Percentiles rank a stretch among this genome's conserved stretches.
phyloP scores from a whole-genome alignment of 1,284 basidiomycete species.

The Ceratobasidium sp. region DNA sequence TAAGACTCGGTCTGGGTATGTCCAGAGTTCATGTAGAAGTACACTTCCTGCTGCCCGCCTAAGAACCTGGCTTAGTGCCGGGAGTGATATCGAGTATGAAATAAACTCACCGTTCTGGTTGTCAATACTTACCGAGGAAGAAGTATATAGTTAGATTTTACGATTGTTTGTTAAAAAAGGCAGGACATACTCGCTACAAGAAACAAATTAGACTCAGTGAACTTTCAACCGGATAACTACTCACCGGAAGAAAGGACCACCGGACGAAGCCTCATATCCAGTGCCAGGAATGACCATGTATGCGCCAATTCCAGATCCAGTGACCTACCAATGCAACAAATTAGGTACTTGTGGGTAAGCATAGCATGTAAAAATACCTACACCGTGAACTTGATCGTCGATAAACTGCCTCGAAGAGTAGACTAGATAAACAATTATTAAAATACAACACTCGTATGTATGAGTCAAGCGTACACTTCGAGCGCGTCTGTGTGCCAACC shows the following conservation, averaged over 20 bases:
- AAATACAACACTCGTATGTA: too few relatives aligned
- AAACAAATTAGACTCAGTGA: slow-evolving; percentile 17
- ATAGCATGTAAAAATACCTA: neutral
- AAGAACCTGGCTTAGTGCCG: neutral
- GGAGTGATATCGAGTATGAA: neutral
- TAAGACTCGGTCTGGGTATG: slow-evolving; percentile 48
- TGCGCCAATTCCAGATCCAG: slow-evolving; percentile 41
- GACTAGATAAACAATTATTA: neutral
- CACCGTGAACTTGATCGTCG: slow-evolving; percentile 47
- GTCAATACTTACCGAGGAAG: slow-evolving; percentile 20
- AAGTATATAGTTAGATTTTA: neutral
- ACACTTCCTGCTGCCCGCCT: slow-evolving; percentile 42
- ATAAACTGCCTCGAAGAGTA: slow-evolving; percentile 47
- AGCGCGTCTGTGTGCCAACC: slow-evolving; percentile 42
- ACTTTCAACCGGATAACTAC: slow-evolving; percentile 22
- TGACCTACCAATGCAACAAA: neutral
- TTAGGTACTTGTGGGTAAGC: neutral
- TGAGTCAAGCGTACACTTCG: slow-evolving; percentile 40
- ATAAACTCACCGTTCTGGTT: slow-evolving; percentile 34
- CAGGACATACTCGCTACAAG: slow-evolving; percentile 26
- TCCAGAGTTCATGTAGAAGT: slow-evolving; percentile 49
- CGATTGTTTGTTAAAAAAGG: too few relatives aligned
- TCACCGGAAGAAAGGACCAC: slow-evolving; percentile 56
- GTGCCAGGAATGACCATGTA: slow-evolving; percentile 58
- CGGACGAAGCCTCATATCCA: slow-evolving; percentile 61